phyloP scores from a whole-genome alignment of 441 rosid genomes.

The Flueggea neowawraea region DNA sequence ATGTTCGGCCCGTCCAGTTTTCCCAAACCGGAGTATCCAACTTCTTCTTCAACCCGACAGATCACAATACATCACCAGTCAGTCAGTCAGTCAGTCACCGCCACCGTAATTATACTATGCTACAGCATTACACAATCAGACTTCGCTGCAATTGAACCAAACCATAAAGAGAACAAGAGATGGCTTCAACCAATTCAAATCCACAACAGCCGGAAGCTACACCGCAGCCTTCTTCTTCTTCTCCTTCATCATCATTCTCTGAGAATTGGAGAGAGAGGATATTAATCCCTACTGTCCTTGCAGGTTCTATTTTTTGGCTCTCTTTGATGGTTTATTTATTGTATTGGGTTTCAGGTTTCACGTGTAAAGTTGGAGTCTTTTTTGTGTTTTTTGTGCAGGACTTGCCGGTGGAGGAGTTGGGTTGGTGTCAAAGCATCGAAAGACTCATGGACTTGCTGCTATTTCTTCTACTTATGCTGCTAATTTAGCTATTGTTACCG shows the following conservation, averaged over 20 bases:
- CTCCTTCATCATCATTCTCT: slow-evolving; percentile 19
- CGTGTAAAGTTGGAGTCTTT: neutral
- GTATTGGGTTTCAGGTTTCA: neutral
- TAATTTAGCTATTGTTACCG: slow-evolving; percentile 65
- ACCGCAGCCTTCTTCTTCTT: slow-evolving; percentile 26
- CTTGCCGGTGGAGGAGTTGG: slow-evolving; percentile 73
- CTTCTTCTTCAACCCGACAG: too few relatives aligned
- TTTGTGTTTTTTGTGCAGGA: slow-evolving; percentile 29
- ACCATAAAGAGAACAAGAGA: too few relatives aligned
- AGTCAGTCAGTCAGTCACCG: too few relatives aligned
- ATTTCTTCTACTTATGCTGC: slow-evolving; percentile 64
- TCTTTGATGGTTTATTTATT: neutral
- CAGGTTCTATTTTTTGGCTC: slow-evolving; percentile 37
- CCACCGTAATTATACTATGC: too few relatives aligned
- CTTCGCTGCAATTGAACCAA: too few relatives aligned
- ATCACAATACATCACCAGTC: too few relatives aligned
- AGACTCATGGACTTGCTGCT: slow-evolving; percentile 55
- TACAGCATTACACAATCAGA: too few relatives aligned
- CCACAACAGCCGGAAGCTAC: too few relatives aligned
- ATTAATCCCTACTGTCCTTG: slow-evolving; percentile 58
- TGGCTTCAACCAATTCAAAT: too few relatives aligned
- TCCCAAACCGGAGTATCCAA: too few relatives aligned
- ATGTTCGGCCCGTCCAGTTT: too few relatives aligned
- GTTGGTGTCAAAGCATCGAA: slow-evolving; percentile 57
- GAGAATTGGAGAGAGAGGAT: slow-evolving; percentile 57